Evolutionary conservation across 768 basidiomycete species (phyloP).

Genomic region (Paxillus ammoniavirescens): DNA sequence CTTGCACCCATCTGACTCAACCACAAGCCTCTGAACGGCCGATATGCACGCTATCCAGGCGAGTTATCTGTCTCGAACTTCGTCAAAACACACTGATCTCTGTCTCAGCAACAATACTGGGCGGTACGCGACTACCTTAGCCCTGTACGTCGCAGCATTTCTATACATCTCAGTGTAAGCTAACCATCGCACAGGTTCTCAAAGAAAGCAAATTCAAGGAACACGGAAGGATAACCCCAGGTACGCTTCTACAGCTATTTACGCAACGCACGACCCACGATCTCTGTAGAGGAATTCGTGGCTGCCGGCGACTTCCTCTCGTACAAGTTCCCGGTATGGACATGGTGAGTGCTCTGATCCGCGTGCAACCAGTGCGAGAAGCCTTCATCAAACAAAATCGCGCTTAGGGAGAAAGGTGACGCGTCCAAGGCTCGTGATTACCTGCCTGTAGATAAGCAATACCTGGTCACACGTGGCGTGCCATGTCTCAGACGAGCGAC

Average conservation of each 20-base stretch:
- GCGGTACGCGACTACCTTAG: constrained; percentile 92
- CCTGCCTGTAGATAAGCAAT: constrained; percentile 95
- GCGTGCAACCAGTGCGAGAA: not conserved
- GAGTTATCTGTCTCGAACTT: not conserved
- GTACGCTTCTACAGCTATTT: constrained; percentile 40
- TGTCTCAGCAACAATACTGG: constrained; percentile 82
- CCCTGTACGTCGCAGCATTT: constrained; percentile 54
- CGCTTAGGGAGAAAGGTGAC: constrained; percentile 87
- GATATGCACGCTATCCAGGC: constrained; percentile 53
- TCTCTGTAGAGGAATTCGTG: constrained; percentile 85
- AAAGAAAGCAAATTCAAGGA: constrained; percentile 99
- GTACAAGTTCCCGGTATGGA: constrained; percentile 99
- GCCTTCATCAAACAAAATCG: not conserved
- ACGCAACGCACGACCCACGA: constrained; percentile 7
- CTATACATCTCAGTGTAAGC: constrained; percentile 20
- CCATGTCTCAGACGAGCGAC: constrained; percentile 94
- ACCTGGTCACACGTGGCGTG: constrained; percentile 93
- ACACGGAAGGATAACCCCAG: constrained; percentile 93
- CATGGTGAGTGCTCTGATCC: constrained; percentile 60
- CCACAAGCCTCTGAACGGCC: constrained; percentile 2
- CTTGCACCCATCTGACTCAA: constrained; percentile 16
- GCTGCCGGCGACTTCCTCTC: constrained; percentile 95
- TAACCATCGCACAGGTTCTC: constrained; percentile 65
- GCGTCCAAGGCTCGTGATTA: constrained; percentile 83
- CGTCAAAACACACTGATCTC: not conserved